phyloP scores from a whole-genome alignment of 1,139 yeast genomes.

The Yamadazyma dendronema region DNA sequence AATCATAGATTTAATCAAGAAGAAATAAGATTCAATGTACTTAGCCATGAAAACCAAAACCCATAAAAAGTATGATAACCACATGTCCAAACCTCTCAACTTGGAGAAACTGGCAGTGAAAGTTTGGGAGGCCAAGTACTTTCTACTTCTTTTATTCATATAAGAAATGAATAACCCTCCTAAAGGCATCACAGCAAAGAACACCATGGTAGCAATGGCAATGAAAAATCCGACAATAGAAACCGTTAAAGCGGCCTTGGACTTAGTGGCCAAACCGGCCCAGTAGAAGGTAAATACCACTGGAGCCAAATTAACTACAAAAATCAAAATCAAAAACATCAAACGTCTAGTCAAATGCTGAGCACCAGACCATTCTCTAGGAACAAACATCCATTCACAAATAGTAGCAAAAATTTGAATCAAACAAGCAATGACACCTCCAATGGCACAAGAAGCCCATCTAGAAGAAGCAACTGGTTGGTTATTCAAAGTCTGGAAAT shows the following conservation, averaged over 20 bases:
- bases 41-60: constrained; percentile 84
- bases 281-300: constrained; percentile 82
- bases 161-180: constrained; percentile 96
- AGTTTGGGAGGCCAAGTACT: constrained; percentile 90
- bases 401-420: constrained; percentile 87
- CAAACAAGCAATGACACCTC: constrained; percentile 81
- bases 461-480: constrained; percentile 83
- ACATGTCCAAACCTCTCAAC: constrained; percentile 86
- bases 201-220: constrained; percentile 77
- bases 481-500: constrained; percentile 77
- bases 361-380: constrained; percentile 99
- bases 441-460: constrained; percentile 93
- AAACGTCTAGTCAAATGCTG: constrained; percentile 91
- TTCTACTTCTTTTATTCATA: constrained; percentile 84
- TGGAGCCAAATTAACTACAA: constrained; percentile 77
- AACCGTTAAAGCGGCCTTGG: constrained; percentile 77
- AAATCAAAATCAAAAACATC: constrained; percentile 64
- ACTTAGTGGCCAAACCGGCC: constrained; percentile 66
- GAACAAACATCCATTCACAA: constrained; percentile 95
- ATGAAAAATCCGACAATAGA: constrained; percentile 88
- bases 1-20: constrained; percentile 84
- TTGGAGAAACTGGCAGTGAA: constrained; percentile 90
- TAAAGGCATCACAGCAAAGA: constrained; percentile 92
- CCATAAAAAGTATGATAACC: constrained; percentile 95
- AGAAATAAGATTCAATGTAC: constrained; percentile 86